These are phyloP conservation scores for Talaromyces sp. DNA, from an alignment of 2,329 filamentous ascomycete species.

Conservation along the genomic window DNA sequence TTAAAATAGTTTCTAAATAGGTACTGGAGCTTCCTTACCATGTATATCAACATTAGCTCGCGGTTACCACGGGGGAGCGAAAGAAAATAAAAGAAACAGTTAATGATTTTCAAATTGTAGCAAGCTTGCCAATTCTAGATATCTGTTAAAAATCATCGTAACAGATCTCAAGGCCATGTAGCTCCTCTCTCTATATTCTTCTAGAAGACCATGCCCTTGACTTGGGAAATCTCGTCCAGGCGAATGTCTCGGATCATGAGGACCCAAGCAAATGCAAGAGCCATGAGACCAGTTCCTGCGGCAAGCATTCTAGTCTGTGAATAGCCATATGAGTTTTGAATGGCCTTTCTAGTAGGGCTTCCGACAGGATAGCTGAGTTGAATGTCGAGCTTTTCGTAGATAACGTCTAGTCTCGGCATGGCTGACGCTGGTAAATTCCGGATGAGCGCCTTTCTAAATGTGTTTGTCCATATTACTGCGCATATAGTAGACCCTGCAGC, in stretches of 20 bases:
- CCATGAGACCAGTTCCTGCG: conserved; percentile 22
- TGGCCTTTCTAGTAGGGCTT: conserved; percentile 37
- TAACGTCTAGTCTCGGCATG: not conserved
- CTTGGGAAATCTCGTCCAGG: conserved; percentile 39
- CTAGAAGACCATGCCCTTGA: conserved; percentile 49
- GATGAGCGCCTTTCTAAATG: conserved; percentile 30
- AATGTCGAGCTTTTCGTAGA: conserved; percentile 6
- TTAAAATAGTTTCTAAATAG: too few relatives aligned
- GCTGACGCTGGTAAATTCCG: conserved; percentile 25
- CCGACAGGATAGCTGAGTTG: conserved; percentile 33
- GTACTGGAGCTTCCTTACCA: too few relatives aligned
- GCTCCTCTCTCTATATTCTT: too few relatives aligned
- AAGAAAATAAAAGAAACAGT: too few relatives aligned
- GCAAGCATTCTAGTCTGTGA: conserved; percentile 41
- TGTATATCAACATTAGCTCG: too few relatives aligned
- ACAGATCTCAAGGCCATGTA: too few relatives aligned
- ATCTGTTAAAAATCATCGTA: too few relatives aligned
- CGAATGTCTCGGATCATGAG: conserved; percentile 45
- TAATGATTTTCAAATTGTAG: too few relatives aligned
- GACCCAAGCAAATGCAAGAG: conserved; percentile 25
- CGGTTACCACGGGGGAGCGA: too few relatives aligned
- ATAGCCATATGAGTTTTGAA: conserved; percentile 43
- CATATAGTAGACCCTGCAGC: conserved; percentile 26
- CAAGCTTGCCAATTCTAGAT: too few relatives aligned
- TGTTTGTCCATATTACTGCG: conserved; percentile 29